phyloP scores from a whole-genome alignment of 2,329 filamentous ascomycete species.

The Paracorniculantispora psalliotae region DNA sequence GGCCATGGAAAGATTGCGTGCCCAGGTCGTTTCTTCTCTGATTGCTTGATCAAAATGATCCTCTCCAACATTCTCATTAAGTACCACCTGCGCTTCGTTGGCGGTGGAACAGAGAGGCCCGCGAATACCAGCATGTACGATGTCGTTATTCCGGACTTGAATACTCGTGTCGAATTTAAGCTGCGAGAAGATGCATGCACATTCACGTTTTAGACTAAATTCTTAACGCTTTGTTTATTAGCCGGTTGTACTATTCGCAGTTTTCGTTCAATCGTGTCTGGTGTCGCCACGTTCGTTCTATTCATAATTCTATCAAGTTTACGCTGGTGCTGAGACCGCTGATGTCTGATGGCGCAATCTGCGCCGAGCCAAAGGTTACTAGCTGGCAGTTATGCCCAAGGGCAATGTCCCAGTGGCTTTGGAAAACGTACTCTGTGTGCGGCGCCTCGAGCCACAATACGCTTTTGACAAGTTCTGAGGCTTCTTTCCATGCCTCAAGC shows the following conservation, averaged over 20 bases:
- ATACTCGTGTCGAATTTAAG: constrained; percentile 1
- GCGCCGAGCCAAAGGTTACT: background rate
- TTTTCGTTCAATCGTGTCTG: background rate
- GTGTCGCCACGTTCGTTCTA: too few species aligned
- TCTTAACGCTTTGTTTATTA: background rate
- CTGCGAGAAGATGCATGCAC: background rate
- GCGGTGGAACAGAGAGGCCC: background rate
- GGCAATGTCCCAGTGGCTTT: constrained; percentile 10
- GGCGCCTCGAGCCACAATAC: constrained; percentile 3
- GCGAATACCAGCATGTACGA: background rate
- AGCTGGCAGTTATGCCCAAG: constrained; percentile 1
- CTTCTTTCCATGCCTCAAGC: background rate
- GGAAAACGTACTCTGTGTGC: constrained; percentile 1
- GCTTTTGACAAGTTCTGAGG: background rate
- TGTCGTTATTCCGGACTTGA: constrained; percentile 2
- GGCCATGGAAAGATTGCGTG: constrained; percentile 6
- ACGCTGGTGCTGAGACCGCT: background rate
- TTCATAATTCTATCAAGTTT: background rate
- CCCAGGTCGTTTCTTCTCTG: constrained; percentile 2
- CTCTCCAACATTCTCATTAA: background rate
- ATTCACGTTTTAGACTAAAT: background rate
- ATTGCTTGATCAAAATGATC: constrained; percentile 7
- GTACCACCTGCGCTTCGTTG: background rate
- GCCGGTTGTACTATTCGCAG: too few species aligned
- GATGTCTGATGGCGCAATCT: background rate